These are phyloP conservation scores for Fraxinus latifolia DNA, from an alignment of 305 asterid species.

Conservation along the genomic window DNA sequence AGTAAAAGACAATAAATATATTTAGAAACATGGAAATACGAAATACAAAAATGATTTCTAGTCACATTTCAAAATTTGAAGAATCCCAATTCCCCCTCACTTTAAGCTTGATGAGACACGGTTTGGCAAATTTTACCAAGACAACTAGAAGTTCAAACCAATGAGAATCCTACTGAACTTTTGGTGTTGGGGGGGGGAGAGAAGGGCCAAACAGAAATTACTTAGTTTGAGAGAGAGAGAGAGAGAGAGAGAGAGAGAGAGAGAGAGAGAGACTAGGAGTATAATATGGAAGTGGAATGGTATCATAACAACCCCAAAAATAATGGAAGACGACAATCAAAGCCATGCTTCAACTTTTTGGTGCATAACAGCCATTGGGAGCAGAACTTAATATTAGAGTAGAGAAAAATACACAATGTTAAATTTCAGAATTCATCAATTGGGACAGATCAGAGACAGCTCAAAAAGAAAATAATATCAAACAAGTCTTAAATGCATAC, in stretches of 20 bases:
- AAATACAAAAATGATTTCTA: not conserved
- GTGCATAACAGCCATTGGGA: not conserved
- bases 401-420: not conserved
- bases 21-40: not conserved
- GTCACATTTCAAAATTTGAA: not conserved
- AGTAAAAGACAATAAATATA: not conserved
- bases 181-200: not conserved
- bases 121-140: not conserved
- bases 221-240: not conserved
- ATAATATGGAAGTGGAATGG: not conserved
- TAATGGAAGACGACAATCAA: not conserved
- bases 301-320: not conserved
- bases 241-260: not conserved
- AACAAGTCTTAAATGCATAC: slow-evolving; percentile 40
- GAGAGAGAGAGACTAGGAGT: not conserved
- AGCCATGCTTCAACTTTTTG: not conserved
- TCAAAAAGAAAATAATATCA: not conserved
- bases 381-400: not conserved
- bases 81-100: not conserved
- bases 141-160: not conserved
- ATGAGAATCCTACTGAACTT: not conserved
- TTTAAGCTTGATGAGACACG: not conserved
- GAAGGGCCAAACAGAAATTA: not conserved
- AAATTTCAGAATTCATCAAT: not conserved
- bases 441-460: not conserved